phyloP scores from a whole-genome alignment of 2,329 filamentous ascomycete species.

The Pseudogymnoascus sp. region DNA sequence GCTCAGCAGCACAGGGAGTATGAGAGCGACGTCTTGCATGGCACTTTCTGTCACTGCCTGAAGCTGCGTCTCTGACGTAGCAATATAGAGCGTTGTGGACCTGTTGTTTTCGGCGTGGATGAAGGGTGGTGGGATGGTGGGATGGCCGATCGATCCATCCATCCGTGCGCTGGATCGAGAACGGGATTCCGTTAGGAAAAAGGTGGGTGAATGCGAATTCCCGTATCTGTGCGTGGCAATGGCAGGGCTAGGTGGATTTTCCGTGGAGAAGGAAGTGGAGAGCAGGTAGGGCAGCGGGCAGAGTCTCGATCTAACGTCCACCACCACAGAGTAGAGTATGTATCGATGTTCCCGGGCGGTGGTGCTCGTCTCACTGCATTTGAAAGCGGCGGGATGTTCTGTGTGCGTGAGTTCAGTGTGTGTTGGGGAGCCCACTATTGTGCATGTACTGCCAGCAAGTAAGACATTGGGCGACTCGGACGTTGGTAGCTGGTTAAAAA shows the following conservation, averaged over 20 bases:
- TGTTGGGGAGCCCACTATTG: neutral
- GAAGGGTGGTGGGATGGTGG: neutral
- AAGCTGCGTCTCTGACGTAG: neutral
- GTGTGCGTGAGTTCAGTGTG: neutral
- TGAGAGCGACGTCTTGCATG: neutral
- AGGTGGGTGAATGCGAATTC: neutral
- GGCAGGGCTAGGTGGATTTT: neutral
- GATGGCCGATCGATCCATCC: neutral
- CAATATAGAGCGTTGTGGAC: neutral
- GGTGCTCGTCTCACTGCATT: neutral
- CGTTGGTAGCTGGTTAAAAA: neutral
- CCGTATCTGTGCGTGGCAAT: neutral
- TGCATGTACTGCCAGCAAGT: constrained; percentile 1
- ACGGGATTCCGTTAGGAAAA: neutral
- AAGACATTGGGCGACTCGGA: neutral
- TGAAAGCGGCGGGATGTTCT: neutral
- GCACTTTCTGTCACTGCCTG: neutral
- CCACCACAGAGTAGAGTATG: neutral
- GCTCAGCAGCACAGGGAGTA: neutral
- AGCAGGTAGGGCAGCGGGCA: neutral
- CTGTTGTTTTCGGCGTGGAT: neutral
- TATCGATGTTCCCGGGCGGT: neutral
- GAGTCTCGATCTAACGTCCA: neutral
- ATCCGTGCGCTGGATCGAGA: neutral
- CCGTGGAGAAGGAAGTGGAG: constrained; percentile 2